These are phyloP conservation scores for Aspergillus tanneri DNA, from an alignment of 2,329 filamentous ascomycete genomes.

Conservation along the genomic window DNA sequence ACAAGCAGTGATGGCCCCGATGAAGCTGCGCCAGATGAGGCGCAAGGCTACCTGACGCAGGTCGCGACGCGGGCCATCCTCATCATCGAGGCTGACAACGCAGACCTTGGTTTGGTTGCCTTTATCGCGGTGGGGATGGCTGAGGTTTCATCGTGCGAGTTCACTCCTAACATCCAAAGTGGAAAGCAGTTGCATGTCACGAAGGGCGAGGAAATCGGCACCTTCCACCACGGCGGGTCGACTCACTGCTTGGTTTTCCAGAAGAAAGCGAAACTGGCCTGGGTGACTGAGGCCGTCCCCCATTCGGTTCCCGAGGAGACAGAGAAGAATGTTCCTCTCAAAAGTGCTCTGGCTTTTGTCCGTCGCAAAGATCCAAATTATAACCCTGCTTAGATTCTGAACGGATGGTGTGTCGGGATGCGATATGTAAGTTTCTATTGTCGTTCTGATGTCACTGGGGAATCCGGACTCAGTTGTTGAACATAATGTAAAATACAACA, in stretches of 20 bases:
- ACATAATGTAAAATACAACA: too few relatives aligned
- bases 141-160: constrained; percentile 71
- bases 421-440: too few relatives aligned
- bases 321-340: too few relatives aligned
- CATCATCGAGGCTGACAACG: constrained; percentile 68
- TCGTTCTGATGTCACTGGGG: too few relatives aligned
- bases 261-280: constrained; percentile 1
- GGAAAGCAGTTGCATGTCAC: constrained; percentile 62
- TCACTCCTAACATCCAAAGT: too few relatives aligned
- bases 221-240: constrained; percentile 79
- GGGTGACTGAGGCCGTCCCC: not conserved
- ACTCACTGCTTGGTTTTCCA: constrained; percentile 64
- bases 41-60: constrained; percentile 65
- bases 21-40: too few relatives aligned
- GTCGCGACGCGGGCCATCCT: constrained; percentile 70
- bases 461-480: too few relatives aligned
- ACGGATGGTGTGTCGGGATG: too few relatives aligned
- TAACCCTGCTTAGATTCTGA: too few relatives aligned
- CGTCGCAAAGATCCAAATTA: too few relatives aligned
- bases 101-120: constrained; percentile 64
- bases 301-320: too few relatives aligned
- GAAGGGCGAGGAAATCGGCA: constrained; percentile 71
- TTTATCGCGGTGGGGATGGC: constrained; percentile 74
- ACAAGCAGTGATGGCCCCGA: not conserved
- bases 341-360: too few relatives aligned